These are phyloP conservation scores for Peribolospora kevripleyi DNA, from an alignment of 768 basidiomycete genomes.

Conservation along the genomic window DNA sequence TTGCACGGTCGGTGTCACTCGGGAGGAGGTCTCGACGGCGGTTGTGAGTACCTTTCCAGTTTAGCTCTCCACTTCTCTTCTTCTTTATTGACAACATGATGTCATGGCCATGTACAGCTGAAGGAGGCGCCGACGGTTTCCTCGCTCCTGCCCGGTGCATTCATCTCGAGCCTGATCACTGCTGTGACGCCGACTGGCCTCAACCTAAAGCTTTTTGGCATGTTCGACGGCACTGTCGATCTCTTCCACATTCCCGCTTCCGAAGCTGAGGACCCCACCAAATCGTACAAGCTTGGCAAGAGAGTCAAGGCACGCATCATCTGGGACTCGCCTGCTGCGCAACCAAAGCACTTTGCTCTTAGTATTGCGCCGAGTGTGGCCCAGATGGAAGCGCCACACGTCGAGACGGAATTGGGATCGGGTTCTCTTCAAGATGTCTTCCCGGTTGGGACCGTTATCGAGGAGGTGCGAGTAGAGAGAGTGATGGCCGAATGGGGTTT, in stretches of 20 bases:
- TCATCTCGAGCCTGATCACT: constrained; percentile 63
- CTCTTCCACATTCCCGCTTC: constrained; percentile 31
- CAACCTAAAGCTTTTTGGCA: constrained; percentile 69
- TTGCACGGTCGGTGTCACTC: constrained; percentile 41
- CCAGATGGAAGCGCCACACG: constrained; percentile 20
- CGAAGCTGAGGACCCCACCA: constrained; percentile 21
- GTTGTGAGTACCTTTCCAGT: constrained; percentile 6
- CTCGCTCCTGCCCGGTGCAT: constrained; percentile 61
- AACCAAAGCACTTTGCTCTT: constrained; percentile 64
- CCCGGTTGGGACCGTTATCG: constrained; percentile 48
- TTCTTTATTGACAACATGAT: too few relatives aligned
- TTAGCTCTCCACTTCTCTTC: neutral
- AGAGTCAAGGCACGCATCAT: constrained; percentile 56
- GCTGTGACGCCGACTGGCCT: constrained; percentile 46
- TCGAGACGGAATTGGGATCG: constrained; percentile 10
- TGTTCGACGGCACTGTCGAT: constrained; percentile 76
- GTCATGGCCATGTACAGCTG: constrained; percentile 23
- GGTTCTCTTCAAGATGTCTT: constrained; percentile 31
- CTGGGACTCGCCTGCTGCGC: constrained; percentile 42
- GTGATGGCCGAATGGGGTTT: constrained; percentile 67
- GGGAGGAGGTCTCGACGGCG: constrained; percentile 27
- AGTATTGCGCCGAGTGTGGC: constrained; percentile 50
- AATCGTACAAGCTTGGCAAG: constrained; percentile 22
- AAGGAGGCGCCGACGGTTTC: constrained; percentile 53
- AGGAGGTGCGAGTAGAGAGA: constrained; percentile 43